These are phyloP conservation scores for Hypoxylon sp. DNA, from an alignment of 2,329 filamentous ascomycete genomes.

Conservation along the genomic window DNA sequence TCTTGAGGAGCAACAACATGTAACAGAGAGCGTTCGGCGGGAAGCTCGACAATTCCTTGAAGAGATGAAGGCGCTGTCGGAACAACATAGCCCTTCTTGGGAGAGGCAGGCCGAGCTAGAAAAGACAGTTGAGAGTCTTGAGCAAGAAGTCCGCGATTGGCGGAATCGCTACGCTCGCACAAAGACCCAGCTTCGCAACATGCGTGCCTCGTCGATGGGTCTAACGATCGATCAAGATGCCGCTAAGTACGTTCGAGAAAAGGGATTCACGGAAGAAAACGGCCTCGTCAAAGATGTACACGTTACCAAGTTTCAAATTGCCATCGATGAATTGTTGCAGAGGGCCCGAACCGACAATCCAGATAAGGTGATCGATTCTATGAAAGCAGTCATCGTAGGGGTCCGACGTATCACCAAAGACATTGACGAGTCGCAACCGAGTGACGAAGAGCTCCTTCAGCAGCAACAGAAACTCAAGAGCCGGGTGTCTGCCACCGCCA, in stretches of 20 bases:
- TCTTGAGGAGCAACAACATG: slow-evolving; percentile 80
- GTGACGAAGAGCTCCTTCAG: slow-evolving; percentile 68
- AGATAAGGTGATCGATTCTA: slow-evolving; percentile 82
- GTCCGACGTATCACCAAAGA: slow-evolving; percentile 90
- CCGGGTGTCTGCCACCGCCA: slow-evolving; percentile 91
- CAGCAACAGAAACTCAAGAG: slow-evolving; percentile 80
- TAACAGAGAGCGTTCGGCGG: slow-evolving; percentile 87
- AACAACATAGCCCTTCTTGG: slow-evolving; percentile 82
- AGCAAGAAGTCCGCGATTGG: slow-evolving; percentile 90
- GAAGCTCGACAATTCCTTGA: slow-evolving; percentile 87
- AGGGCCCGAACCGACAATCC: slow-evolving; percentile 81
- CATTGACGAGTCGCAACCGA: slow-evolving; percentile 72
- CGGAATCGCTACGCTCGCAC: slow-evolving; percentile 88
- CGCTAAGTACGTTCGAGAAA: slow-evolving; percentile 75
- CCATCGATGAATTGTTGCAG: slow-evolving; percentile 90
- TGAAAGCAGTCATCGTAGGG: slow-evolving; percentile 87
- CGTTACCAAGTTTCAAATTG: slow-evolving; percentile 94
- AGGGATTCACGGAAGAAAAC: slow-evolving; percentile 76
- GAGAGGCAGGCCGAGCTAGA: slow-evolving; percentile 87
- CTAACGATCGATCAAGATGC: slow-evolving; percentile 78
- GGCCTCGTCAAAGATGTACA: slow-evolving; percentile 92
- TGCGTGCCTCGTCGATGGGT: slow-evolving; percentile 85
- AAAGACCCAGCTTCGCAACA: slow-evolving; percentile 87
- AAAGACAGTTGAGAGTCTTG: slow-evolving; percentile 80
- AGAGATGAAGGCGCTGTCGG: slow-evolving; percentile 90